Percentiles rank a stretch among this genome's conserved stretches.
Conservation (phyloP, 2,329 filamentous ascomycete genomes). For the Fusarium annulatum region DNA sequence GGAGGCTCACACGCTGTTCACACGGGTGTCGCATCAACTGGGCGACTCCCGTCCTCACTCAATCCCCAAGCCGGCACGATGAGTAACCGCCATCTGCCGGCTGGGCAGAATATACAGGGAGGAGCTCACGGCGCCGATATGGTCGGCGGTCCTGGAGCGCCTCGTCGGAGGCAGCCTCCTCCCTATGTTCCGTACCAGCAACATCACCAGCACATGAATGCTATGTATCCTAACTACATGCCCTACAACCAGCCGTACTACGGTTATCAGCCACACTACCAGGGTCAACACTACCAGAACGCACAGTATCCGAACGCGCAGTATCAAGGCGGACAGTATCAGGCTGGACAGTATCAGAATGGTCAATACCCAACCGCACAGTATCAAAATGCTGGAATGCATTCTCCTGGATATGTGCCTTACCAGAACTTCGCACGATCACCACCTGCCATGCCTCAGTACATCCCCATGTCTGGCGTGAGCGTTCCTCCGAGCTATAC, state of each 20-base stretch:
- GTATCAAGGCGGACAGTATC: constrained; percentile 40
- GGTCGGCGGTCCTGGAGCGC: constrained; percentile 50
- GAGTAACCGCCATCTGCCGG: constrained; percentile 81
- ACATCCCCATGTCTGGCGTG: constrained; percentile 62
- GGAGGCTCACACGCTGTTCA: constrained; percentile 35
- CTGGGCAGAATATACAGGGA: constrained; percentile 73
- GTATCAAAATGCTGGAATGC: constrained; percentile 51
- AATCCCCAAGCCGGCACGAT: constrained; percentile 77
- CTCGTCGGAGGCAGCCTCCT: constrained; percentile 53
- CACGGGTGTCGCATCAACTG: constrained; percentile 50
- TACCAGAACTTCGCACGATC: constrained; percentile 60
- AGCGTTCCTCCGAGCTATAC: constrained; percentile 60
- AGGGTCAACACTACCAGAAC: constrained; percentile 44
- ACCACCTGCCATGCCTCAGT: constrained; percentile 65
- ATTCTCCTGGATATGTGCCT: constrained; percentile 57
- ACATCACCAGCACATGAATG: constrained; percentile 55
- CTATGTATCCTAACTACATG: constrained; percentile 65
- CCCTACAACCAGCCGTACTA: constrained; percentile 62
- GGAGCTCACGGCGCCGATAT: constrained; percentile 52
- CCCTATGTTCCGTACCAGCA: constrained; percentile 48
- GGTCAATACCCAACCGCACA: constrained; percentile 45
- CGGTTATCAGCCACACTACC: constrained; percentile 68
- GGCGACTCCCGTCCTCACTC: constrained; percentile 49
- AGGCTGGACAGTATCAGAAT: constrained; percentile 56
- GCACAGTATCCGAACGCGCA: constrained; percentile 39